Conservation (phyloP, 2,329 filamentous ascomycete species). For the Ceratocystis lukuohia region DNA sequence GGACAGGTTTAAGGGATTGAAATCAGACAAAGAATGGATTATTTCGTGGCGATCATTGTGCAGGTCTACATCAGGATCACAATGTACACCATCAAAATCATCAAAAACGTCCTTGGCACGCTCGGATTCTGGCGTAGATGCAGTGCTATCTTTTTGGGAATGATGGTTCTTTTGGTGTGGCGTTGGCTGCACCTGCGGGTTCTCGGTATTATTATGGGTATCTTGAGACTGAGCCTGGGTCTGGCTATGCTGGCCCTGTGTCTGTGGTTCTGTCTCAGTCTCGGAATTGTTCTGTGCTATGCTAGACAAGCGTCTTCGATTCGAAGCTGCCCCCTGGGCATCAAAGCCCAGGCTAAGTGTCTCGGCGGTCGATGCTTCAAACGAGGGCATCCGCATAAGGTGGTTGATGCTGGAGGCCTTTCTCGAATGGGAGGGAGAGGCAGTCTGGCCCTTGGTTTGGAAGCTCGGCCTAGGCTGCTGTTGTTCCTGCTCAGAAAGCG, state of each 20-base stretch:
- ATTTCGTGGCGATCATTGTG: constrained; percentile 1
- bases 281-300: background rate
- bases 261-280: background rate
- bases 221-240: background rate
- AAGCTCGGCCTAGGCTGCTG: background rate
- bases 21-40: constrained; percentile 1
- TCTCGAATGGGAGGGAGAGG: background rate
- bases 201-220: background rate
- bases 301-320: background rate
- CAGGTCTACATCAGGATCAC: constrained; percentile 37
- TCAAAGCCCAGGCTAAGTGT: constrained; percentile 13
- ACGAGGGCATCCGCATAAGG: constrained; percentile 6
- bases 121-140: constrained; percentile 41
- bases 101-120: constrained; percentile 55
- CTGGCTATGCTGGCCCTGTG: background rate
- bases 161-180: background rate
- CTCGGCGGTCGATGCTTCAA: constrained; percentile 14
- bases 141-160: background rate
- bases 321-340: constrained; percentile 7
- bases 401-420: constrained; percentile 5
- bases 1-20: constrained; percentile 12
- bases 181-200: background rate
- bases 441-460: background rate
- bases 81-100: constrained; percentile 73
- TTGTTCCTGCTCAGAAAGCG: constrained; percentile 13